Conservation (phyloP, 306 rosid genomes). For the Vicia villosa region DNA sequence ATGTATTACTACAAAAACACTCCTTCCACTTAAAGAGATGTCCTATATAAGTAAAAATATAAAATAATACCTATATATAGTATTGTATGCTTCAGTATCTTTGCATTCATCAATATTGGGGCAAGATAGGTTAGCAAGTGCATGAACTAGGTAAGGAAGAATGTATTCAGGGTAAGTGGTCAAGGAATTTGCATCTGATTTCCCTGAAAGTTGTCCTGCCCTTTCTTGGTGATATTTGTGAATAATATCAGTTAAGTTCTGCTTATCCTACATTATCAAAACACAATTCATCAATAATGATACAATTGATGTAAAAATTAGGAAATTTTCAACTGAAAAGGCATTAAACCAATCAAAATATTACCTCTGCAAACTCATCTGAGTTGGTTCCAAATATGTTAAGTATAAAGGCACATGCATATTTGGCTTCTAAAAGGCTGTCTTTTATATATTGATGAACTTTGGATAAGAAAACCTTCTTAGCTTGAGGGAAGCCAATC, state of each 20-base stretch:
- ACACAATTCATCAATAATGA: constrained; percentile 33
- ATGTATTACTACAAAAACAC: not conserved
- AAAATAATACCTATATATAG: constrained; percentile 66
- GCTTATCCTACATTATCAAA: constrained; percentile 68
- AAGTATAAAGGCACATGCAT: constrained; percentile 81
- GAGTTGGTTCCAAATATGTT: constrained; percentile 59
- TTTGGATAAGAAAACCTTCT: constrained; percentile 75
- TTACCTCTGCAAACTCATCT: constrained; percentile 77
- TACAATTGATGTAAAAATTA: constrained; percentile 29
- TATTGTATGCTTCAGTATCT: constrained; percentile 77
- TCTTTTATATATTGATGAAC: constrained; percentile 88
- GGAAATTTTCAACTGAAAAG: constrained; percentile 29
- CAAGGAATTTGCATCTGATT: constrained; percentile 71
- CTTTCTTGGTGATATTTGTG: constrained; percentile 80
- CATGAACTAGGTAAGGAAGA: constrained; percentile 83
- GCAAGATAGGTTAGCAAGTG: constrained; percentile 86
- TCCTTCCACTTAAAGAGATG: not conserved
- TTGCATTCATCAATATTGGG: constrained; percentile 89
- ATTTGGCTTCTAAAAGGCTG: constrained; percentile 79
- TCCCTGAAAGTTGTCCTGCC: constrained; percentile 62
- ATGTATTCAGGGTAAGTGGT: constrained; percentile 77
- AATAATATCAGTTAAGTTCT: constrained; percentile 80
- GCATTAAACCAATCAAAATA: constrained; percentile 29
- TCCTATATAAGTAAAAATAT: constrained; percentile 25
- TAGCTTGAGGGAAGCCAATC: constrained; percentile 85